A percentile compares a stretch with the other conserved stretches of the same genome.
phyloP scores from a whole-genome alignment of 2,329 filamentous ascomycete species.

The Emergomyces africanus region DNA sequence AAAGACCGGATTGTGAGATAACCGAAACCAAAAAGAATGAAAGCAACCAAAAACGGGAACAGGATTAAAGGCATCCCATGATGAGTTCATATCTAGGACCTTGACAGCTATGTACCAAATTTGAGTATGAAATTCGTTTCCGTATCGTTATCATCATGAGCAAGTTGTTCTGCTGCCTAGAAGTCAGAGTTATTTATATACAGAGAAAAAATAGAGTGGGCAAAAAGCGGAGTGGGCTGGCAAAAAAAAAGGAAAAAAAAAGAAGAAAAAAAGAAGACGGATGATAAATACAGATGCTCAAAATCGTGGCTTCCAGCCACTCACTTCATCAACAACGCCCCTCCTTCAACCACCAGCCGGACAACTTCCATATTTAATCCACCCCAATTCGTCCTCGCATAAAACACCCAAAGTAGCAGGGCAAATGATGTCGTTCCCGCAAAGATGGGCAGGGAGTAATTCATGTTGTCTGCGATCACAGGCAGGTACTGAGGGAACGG shows the following conservation, averaged over 20 bases:
- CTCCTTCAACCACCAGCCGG: slow-evolving; percentile 6
- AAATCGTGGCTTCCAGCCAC: too few relatives aligned
- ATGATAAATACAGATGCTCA: too few relatives aligned
- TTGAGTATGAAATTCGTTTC: slow-evolving; percentile 1
- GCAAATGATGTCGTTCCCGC: slow-evolving; percentile 7
- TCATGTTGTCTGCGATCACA: slow-evolving; percentile 26
- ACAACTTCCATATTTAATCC: slow-evolving; percentile 10
- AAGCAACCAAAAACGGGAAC: background rate
- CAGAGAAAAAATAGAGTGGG: too few relatives aligned
- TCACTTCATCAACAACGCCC: too few relatives aligned
- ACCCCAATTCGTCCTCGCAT: slow-evolving; percentile 7
- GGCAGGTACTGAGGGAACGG: slow-evolving; percentile 23
- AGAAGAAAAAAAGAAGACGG: too few relatives aligned
- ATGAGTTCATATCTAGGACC: background rate
- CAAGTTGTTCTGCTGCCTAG: too few relatives aligned
- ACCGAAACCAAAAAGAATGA: background rate
- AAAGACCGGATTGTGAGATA: background rate
- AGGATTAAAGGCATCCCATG: background rate
- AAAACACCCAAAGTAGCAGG: slow-evolving; percentile 7
- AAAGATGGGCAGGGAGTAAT: slow-evolving; percentile 24
- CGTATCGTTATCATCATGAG: too few relatives aligned
- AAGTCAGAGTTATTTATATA: too few relatives aligned
- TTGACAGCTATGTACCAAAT: background rate
- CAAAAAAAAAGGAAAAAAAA: too few relatives aligned
- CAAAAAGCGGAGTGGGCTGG: too few relatives aligned